Evolutionary conservation across 108 stramenopile genomes (phyloP), one percentile per base, ranked within the genome.

Genomic region (Cyclotella baltica): DNA sequence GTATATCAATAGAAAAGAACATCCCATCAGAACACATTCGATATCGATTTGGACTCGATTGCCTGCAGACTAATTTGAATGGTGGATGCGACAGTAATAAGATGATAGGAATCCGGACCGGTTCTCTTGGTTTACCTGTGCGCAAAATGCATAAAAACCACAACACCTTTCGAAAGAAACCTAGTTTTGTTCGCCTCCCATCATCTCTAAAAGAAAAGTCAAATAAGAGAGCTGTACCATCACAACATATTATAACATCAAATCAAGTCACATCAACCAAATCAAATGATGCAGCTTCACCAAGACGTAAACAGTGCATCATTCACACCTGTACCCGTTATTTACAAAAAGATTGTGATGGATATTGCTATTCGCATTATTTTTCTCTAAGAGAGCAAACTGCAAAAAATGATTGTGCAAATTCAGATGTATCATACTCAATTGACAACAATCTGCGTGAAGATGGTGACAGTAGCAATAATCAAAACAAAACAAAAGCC

Each of bases 21-120:
- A 25, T 56, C 23, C 25, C 55, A 56, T 1, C 5, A 56, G 11
- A 56, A 25, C 22, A 23, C 25, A 22, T 56, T 22, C 55, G 25
- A 3, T 56, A 56, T 56, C n/a, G 55, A 56, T 56, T 56, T 56
- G 23, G 55, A 11, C 25, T 56, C 2, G 22, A 56, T 25, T n/a
- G 25, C 1, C 25, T 56, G 1, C 55, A 27, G 25, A 11, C 25
- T 11, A 56, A 56, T 23, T 56, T 56, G 23, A 56, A 25, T n/a
- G 55, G 23, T 2, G 55, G 25, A 2, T 56, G 55, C 55, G 0
- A 1, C 25, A 1, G 1, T 27, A 56, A 56, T 11, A 56, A 56
- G 5, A 56, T 56, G 55, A 56, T 56, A 23, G 55, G 55, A 25
- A 56, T 56, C 25, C 55, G 55, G 25, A 56, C 55, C 1, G 23